These are phyloP conservation scores for Leccinellum luteum DNA, from an alignment of 768 basidiomycete species.

Conservation along the genomic window DNA sequence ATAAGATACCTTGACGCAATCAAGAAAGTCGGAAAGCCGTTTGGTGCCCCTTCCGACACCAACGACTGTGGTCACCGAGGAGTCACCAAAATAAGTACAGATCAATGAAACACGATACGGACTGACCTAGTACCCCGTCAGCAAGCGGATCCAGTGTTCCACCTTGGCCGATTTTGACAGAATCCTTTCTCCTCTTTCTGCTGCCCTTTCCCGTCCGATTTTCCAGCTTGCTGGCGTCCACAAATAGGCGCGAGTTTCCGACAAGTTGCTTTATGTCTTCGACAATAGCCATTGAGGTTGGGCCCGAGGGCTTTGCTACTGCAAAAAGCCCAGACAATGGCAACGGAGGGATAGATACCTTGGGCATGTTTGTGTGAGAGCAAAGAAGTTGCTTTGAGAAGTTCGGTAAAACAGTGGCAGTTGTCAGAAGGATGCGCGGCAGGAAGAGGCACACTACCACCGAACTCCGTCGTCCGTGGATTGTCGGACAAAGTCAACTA, in stretches of 20 bases:
- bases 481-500: background rate
- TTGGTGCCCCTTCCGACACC: constrained; percentile 92
- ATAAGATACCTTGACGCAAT: constrained; percentile 76
- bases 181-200: constrained; percentile 37
- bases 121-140: constrained; percentile 86
- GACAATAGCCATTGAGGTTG: constrained; percentile 87
- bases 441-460: background rate
- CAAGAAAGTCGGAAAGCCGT: constrained; percentile 74
- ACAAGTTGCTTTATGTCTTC: constrained; percentile 84
- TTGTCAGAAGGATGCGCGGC: background rate
- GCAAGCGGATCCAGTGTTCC: constrained; percentile 97
- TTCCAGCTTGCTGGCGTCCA: constrained; percentile 54
- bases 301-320: constrained; percentile 87
- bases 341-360: constrained; percentile 46
- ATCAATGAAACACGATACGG: background rate
- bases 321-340: constrained; percentile 85
- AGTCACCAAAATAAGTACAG: constrained; percentile 3
- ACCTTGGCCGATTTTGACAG: constrained; percentile 86
- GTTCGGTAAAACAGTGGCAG: background rate
- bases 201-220: constrained; percentile 48
- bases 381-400: background rate
- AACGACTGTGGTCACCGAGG: constrained; percentile 53
- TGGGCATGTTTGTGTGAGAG: constrained; percentile 56
- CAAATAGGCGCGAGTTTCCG: constrained; percentile 73
- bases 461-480: background rate